Base-by-base conservation (phyloP, 305 asterid genomes). In the Ruellia speciosa region DNA sequence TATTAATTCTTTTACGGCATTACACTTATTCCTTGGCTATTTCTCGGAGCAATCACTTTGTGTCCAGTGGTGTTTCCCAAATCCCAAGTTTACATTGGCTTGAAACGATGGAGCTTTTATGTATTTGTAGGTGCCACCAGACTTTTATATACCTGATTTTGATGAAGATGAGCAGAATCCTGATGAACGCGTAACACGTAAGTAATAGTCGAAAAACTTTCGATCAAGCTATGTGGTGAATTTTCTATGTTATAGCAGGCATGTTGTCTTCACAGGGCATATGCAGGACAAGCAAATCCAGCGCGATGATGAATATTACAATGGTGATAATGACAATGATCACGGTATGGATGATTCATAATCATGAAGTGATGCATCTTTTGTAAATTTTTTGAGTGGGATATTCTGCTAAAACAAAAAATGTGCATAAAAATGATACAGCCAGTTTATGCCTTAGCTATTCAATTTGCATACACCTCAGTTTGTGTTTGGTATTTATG, bases 281-380 rank as follows among this genome's bases (percentile, higher is more conserved):
- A 72, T 76, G 15, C 88, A 79, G 68, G 99, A 93, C 86, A 86
- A 88, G 76, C 95, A 93, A 49, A 76, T 93, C 65, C 97, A 82
- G 69, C 97, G 96, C 2, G 99, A 88, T 4, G 90, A 93, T 46
- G 99, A 92, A 73, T 92, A 92, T 65, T 92, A 92, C 52, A 96
- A 85, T 0, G 97, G 90, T 14, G 97, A 88, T 47, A 80, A 88
- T 31, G 99, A 92, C 81, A 86, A 92, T n/a, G 97, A 92, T 70
- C 84, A 76, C 19, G 67, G 50, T 51, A 74, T 75, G 87, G 89
- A 86, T 72, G 96, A 86, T 67, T 60, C 66, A 7, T 86, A 72
- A 85, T 59, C 66, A 8, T 86, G 73, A 70, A 67, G 2, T 24
- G 31, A 24, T 24, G 31, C 31, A 24, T 24, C 31, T 24, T 24